phyloP scores from a whole-genome alignment of 2,329 filamentous ascomycete genomes.

The Aspergillus pseudotamarii region DNA sequence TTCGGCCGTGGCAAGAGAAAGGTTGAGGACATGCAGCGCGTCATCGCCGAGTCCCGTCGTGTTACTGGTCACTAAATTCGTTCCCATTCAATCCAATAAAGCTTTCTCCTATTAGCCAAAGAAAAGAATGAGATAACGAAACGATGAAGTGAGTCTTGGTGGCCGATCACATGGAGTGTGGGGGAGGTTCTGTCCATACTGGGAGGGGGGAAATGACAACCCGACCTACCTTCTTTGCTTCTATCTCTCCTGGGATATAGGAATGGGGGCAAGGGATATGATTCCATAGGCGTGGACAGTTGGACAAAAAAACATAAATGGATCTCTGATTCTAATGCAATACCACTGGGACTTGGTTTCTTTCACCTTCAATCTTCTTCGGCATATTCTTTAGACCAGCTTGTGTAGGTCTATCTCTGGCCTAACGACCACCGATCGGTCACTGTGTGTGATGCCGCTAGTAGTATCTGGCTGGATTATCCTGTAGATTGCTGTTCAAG shows the following conservation, averaged over 20 bases:
- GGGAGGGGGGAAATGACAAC: conserved; percentile 1
- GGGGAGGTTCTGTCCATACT: conserved; percentile 10
- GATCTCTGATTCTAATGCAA: conserved; percentile 20
- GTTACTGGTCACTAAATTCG: conserved; percentile 64
- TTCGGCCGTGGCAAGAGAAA: conserved; percentile 99
- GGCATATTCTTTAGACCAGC: background rate
- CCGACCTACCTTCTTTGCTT: conserved; percentile 3
- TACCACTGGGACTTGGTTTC: conserved; percentile 21
- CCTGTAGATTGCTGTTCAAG: background rate
- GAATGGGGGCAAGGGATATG: conserved; percentile 3
- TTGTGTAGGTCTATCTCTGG: background rate
- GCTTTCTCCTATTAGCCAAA: conserved; percentile 24
- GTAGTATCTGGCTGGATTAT: background rate
- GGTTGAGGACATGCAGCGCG: conserved; percentile 97
- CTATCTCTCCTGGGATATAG: conserved; percentile 6
- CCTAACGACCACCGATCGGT: background rate
- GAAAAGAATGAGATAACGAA: conserved; percentile 30
- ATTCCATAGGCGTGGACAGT: conserved; percentile 14
- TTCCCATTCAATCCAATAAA: conserved; percentile 17
- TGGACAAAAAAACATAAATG: conserved; percentile 15
- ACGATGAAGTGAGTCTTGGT: conserved; percentile 20
- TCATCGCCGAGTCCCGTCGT: conserved; percentile 94
- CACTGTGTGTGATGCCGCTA: background rate
- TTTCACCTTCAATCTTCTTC: background rate
- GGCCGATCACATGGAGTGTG: conserved; percentile 14